Evolutionary conservation across 2,329 filamentous ascomycete genomes (phyloP), one percentile per base, ranked within the genome.

Genomic region (Knoxdaviesia capensis): DNA sequence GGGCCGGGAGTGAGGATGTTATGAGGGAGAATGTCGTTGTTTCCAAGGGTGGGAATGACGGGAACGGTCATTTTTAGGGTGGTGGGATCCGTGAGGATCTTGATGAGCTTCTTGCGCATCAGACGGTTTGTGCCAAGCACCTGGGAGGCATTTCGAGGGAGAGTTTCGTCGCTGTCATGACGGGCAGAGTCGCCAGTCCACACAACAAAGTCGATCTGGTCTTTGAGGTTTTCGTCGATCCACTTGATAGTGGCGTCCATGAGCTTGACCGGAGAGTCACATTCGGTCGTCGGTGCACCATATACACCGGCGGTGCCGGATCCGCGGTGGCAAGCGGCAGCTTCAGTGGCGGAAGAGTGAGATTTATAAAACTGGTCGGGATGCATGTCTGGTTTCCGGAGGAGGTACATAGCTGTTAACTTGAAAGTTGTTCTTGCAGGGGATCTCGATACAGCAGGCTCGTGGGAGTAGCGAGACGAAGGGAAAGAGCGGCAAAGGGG

Each of bases 21-120:
- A 62, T 98, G 90, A 1, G 90, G 90, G 46, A 94, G 74, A 45
- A 98, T 87, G 54, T 98, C 90, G 59, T 98, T 98, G 63, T 98
- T 98, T 46, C 90, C 90, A 50, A 94, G 78, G 0, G 79, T 94
- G 0, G 90, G 87, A 20, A 98, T 68, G 31, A 96, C 74, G 4
- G 90, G 88, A 4, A 96, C 70, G 8, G 68, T 59, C 45, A 86
- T 69, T 35, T 48, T 48, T 44, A 74, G 71, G 42, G 71, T 64
- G 33, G 64, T 63, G n/a, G 65, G 65, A 48, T 71, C 63, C 36
- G 69, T 64, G 34, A 94, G 94, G 7, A 81, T 67, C 20, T 86
- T 71, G 39, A 70, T 60, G 57, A 96, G 84, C 56, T 84, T 84
- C 51, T 76, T 61, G 40, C 86, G 78, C 47, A 94, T 66, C 48